Evolutionary conservation across 495 filamentous ascomycete species (phyloP).

Genomic region (Penicillium argentinense): DNA sequence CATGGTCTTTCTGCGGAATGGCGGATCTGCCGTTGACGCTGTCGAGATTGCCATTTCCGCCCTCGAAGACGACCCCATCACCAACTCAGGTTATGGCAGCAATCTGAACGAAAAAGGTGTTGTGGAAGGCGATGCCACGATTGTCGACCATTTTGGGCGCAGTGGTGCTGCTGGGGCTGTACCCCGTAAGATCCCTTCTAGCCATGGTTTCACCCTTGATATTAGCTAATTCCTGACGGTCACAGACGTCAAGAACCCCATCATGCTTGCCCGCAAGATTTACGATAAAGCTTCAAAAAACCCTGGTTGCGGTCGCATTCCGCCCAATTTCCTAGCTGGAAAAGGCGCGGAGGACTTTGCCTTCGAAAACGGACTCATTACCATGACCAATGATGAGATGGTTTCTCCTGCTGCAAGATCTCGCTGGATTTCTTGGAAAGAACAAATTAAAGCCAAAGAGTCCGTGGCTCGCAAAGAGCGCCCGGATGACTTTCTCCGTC

Average conservation of each 20-base stretch:
- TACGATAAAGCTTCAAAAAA: constrained; percentile 70
- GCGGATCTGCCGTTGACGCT: constrained; percentile 82
- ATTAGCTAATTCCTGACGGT: constrained; percentile 4
- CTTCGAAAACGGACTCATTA: constrained; percentile 66
- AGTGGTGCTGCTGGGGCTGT: constrained; percentile 93
- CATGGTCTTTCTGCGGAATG: constrained; percentile 75
- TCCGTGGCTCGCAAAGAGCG: constrained; percentile 5
- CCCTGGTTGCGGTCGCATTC: constrained; percentile 79
- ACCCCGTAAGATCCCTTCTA: constrained; percentile 59
- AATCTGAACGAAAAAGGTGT: constrained; percentile 87
- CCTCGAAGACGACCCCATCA: constrained; percentile 91
- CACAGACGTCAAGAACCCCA: constrained; percentile 87
- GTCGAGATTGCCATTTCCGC: constrained; percentile 85
- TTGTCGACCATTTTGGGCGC: constrained; percentile 86
- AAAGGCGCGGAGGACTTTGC: constrained; percentile 84
- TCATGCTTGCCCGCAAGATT: constrained; percentile 78
- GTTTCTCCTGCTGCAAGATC: constrained; percentile 72
- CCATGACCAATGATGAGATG: constrained; percentile 68
- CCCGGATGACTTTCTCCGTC: constrained; percentile 1
- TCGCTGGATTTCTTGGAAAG: constrained; percentile 73
- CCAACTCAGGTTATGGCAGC: constrained; percentile 94
- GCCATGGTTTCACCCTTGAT: not conserved
- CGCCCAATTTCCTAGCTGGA: constrained; percentile 87
- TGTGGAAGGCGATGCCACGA: constrained; percentile 91
- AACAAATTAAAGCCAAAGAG: constrained; percentile 61